phyloP scores from a whole-genome alignment of 2,329 filamentous ascomycete genomes.

The Fusarium napiforme region DNA sequence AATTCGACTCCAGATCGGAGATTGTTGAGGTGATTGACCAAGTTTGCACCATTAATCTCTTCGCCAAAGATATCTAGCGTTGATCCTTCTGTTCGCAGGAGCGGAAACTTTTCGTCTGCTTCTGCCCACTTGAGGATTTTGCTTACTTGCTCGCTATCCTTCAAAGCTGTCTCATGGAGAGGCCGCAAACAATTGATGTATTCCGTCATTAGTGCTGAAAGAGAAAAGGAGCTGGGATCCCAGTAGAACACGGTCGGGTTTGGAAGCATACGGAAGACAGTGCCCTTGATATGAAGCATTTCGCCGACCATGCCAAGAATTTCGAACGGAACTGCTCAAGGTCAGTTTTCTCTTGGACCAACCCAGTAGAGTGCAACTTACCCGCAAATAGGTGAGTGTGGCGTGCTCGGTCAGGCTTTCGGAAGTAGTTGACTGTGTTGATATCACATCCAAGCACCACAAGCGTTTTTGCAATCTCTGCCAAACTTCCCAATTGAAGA shows the following conservation, averaged over 20 bases:
- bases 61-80: slow-evolving; percentile 17
- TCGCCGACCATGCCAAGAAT: slow-evolving; percentile 55
- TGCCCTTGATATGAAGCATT: slow-evolving; percentile 50
- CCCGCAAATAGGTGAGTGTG: slow-evolving; percentile 34
- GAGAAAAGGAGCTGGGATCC: slow-evolving; percentile 32
- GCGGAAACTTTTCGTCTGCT: slow-evolving; percentile 16
- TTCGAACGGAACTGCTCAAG: slow-evolving; percentile 24
- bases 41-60: slow-evolving; percentile 20
- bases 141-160: slow-evolving; percentile 4
- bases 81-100: slow-evolving; percentile 18
- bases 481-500: slow-evolving; percentile 49
- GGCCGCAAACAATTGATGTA: neutral
- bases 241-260: slow-evolving; percentile 50
- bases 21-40: slow-evolving; percentile 28
- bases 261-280: slow-evolving; percentile 54
- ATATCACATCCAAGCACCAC: slow-evolving; percentile 53
- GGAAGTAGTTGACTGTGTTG: slow-evolving; percentile 48
- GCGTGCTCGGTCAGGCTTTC: slow-evolving; percentile 27
- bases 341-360: rapidly evolving
- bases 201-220: slow-evolving; percentile 18
- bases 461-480: slow-evolving; percentile 52
- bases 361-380: neutral
- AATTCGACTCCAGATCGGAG: slow-evolving; percentile 18
- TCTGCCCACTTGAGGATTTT: slow-evolving; percentile 26
- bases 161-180: neutral